Conservation (phyloP, 305 asterid genomes). For the Fraxinus greggii region DNA sequence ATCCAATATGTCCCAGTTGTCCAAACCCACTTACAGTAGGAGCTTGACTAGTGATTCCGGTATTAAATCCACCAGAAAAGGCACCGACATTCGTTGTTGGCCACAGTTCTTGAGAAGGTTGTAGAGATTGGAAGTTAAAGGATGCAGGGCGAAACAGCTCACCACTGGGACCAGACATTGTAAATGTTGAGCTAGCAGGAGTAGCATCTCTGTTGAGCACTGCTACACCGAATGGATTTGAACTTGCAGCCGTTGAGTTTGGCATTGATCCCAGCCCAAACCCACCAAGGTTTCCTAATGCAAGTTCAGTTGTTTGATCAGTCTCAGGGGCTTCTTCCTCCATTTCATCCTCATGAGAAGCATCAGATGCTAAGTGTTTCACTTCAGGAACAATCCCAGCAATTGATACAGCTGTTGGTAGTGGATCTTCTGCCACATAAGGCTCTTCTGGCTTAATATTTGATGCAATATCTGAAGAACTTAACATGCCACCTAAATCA, state of each 20-base stretch:
- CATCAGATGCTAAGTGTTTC: conserved; percentile 38
- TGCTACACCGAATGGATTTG: conserved; percentile 71
- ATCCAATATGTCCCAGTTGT: conserved; percentile 71
- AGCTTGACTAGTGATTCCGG: conserved; percentile 52
- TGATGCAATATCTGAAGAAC: conserved; percentile 36
- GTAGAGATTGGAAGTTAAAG: conserved; percentile 64
- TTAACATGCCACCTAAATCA: conserved; percentile 32
- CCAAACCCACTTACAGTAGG: conserved; percentile 67
- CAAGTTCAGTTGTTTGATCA: conserved; percentile 42
- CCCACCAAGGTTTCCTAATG: conserved; percentile 64
- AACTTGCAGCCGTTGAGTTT: conserved; percentile 39
- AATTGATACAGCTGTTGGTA: conserved; percentile 35
- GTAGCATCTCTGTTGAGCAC: conserved; percentile 36
- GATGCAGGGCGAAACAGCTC: conserved; percentile 95
- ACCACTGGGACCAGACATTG: conserved; percentile 43
- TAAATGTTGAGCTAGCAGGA: conserved; percentile 42
- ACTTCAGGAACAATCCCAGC: conserved; percentile 39
- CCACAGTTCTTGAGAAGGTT: conserved; percentile 45
- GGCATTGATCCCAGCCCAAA: conserved; percentile 68
- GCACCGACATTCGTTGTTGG: conserved; percentile 36
- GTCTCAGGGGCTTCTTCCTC: conserved; percentile 97
- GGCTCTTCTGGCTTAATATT: conserved; percentile 37
- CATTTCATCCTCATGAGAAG: conserved; percentile 86
- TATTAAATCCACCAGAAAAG: conserved; percentile 55
- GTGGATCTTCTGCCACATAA: conserved; percentile 26